Evolutionary conservation across 139 green algal genomes (phyloP), one percentile per base, ranked within the genome.

Genomic region (Astrephomene gubernaculifera): DNA sequence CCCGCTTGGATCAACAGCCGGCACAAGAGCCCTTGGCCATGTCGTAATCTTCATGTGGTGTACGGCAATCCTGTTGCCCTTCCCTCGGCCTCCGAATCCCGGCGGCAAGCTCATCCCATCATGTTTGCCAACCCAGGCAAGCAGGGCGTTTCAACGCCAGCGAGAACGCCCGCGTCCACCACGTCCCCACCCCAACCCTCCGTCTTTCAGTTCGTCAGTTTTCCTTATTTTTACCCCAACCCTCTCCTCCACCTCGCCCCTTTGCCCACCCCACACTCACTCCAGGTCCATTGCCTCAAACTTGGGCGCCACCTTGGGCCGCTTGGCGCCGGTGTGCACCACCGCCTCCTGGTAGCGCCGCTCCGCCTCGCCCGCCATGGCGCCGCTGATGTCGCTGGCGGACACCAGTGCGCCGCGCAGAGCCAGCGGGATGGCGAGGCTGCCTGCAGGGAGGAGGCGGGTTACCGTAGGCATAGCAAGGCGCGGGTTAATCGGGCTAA

Each of bases 271-370:
- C 1, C 52, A 2, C 19, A 91, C 90, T 91, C 72, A 92, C 88
- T 99, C 96, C 31, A 99, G 89, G 90, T 98, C 96, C 81, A 89
- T 87, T 7, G 96, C 95, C 86, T 98, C 95, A 86, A 99, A 99
- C 81, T 92, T 95, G 61, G 97, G 97, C 49, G 91, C 53, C 9
- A 90, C 85, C 65, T 87, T 70, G 33, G 82, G 79, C 10, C 43
- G 22, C 33, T 78, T 81, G 71, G 54, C 72, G 31, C 71, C 86
- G 33, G 61, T 60, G 5, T 19, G n/a, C 17, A 31, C 60, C 3
- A 70, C 64, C 17, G 82, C 90, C 69, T 90, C 85, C 36, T 88
- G 84, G 17, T 82, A 90, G 29, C 92, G 85, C 52, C 79, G 68
- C 73, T 90, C 49, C n/a, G 94, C 92, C 75, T 97, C 92, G 22